A percentile compares a stretch with the other conserved stretches of the same genome.
phyloP scores from a whole-genome alignment of 257 asterid species.

The Solanum rostratum region DNA sequence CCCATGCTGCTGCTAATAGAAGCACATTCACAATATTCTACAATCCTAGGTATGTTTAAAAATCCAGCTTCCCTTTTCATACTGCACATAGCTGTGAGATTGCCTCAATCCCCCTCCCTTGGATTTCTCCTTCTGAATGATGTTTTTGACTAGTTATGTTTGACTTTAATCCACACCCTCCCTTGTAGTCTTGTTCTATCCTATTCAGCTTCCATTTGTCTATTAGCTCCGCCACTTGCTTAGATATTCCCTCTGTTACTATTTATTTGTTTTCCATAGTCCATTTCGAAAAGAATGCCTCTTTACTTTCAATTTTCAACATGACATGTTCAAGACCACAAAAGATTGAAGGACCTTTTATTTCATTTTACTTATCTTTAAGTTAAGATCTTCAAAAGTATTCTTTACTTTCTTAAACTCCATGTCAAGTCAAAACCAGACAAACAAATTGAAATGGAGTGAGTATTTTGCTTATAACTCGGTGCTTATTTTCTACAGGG shows the following conservation, averaged over 20 bases:
- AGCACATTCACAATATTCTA: constrained; percentile 80
- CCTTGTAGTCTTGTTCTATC: neutral
- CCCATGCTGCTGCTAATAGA: constrained; percentile 91
- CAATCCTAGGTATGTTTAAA: constrained; percentile 61
- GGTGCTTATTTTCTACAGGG: constrained; percentile 32
- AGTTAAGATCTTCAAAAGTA: too few species aligned
- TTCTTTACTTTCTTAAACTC: too few species aligned
- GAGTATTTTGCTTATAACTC: neutral
- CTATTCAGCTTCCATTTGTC: neutral
- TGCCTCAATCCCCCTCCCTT: neutral
- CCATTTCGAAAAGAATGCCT: too few species aligned
- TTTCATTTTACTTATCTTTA: too few species aligned
- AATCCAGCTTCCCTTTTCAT: neutral
- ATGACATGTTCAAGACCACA: too few species aligned
- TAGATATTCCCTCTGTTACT: neutral
- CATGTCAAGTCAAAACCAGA: too few species aligned
- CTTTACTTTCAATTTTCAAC: too few species aligned
- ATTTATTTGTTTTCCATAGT: too few species aligned
- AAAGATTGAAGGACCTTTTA: too few species aligned
- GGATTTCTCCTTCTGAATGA: too few species aligned
- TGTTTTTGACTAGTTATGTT: too few species aligned
- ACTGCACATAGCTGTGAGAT: neutral
- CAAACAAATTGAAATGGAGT: too few species aligned
- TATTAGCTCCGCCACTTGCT: neutral
- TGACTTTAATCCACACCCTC: neutral